Percentiles rank a stretch among this genome's conserved stretches.
phyloP scores from a whole-genome alignment of 495 filamentous ascomycete species.

The Pseudevernia furfuracea region DNA sequence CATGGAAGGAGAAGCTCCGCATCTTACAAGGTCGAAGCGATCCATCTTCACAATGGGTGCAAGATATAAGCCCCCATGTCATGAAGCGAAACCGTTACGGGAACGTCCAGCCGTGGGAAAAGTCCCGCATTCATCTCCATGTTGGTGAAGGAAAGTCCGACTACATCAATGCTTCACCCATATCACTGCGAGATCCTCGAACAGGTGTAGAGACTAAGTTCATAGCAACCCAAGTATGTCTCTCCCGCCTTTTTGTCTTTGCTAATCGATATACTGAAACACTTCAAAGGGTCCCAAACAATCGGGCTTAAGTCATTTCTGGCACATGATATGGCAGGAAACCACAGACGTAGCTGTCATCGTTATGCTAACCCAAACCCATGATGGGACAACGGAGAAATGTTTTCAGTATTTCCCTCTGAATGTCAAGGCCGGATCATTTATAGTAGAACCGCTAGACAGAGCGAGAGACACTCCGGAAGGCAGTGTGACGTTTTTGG shows the following conservation, averaged over 20 bases:
- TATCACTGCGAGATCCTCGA: constrained; percentile 53
- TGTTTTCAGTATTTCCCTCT: constrained; percentile 86
- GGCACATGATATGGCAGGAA: constrained; percentile 95
- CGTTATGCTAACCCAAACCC: constrained; percentile 91
- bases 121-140: constrained; percentile 74
- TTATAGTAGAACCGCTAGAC: constrained; percentile 41
- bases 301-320: constrained; percentile 65
- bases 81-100: constrained; percentile 52
- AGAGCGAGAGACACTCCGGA: constrained; percentile 35
- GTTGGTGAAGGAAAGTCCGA: constrained; percentile 74
- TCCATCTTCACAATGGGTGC: constrained; percentile 46
- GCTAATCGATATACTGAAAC: not conserved
- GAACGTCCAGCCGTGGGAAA: constrained; percentile 72
- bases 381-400: constrained; percentile 76
- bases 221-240: constrained; percentile 59
- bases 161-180: constrained; percentile 96
- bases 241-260: constrained; percentile 12
- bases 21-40: constrained; percentile 38
- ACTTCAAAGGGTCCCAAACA: constrained; percentile 68
- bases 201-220: constrained; percentile 47
- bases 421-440: constrained; percentile 39
- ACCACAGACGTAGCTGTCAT: constrained; percentile 71
- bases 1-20: constrained; percentile 54
- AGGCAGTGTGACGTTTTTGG: constrained; percentile 43
- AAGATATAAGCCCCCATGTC: constrained; percentile 45